Base-by-base conservation (phyloP, 2,329 filamentous ascomycete genomes). In the Fusarium circinatum region DNA sequence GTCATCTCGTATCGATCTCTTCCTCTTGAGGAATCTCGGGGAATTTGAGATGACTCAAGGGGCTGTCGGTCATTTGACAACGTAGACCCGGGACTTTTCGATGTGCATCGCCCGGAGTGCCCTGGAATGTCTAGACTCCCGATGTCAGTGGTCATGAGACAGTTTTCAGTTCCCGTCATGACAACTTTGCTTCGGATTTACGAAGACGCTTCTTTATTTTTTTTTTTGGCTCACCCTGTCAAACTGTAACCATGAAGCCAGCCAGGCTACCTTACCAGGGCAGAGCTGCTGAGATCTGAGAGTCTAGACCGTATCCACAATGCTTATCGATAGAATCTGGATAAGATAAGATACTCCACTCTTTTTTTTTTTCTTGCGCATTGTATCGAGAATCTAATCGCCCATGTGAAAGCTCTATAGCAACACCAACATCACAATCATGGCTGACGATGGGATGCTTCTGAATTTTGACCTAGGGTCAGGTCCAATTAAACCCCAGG, bases 391-490 rank as follows among this genome's bases (percentile, higher is more conserved):
- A 69, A 60, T 48, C 64, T 64, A 41, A 65, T 68, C 68, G 71
- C 73, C 75, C 76, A 78, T 76, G 75, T 71, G 56, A 62, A 67
- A 59, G 51, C 48, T 68, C 75, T 70, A 52, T 68, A 71, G 39
- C 42, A 64, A 66, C 71, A 59, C 55, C 59, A 65, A 52, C 68
- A 68, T 56, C 56, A 60, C 68, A 62, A 73, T 42, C 69, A 98
- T 98, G 95, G 94, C 94, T 58, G 95, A 98, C 86, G 94, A 97
- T 91, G 95, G 95, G 76, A 93, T 99, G 90, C 89, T 98, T 65
- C 86, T 98, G 80, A 98, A 98, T 79, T 98, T 98, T 81, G 91
- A 94, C 77, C 86, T 98, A 65, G 89, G 90, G 34, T 91, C 94
- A 69, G 88, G 86, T 24, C 88, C 92, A 18, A 81, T 94, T 61